Percentiles rank a stretch among this genome's conserved stretches.
These are phyloP conservation scores for Russula compacta DNA, from an alignment of 768 basidiomycete genomes.

Conservation along the genomic window DNA sequence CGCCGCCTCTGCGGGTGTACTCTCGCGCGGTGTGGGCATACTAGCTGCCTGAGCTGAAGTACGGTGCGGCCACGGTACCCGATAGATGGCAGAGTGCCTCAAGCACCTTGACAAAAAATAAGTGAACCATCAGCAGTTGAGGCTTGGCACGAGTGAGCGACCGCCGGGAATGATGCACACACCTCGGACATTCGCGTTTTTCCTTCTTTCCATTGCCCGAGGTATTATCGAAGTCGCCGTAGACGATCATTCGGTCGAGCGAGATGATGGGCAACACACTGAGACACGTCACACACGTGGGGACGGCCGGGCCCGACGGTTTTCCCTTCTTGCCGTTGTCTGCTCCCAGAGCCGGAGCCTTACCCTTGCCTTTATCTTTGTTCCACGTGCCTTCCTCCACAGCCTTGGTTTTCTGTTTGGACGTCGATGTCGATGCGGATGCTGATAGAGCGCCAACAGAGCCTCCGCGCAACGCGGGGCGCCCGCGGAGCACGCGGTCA, in stretches of 20 bases:
- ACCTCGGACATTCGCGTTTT: slow-evolving; percentile 68
- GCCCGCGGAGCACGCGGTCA: slow-evolving; percentile 19
- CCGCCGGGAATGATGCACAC: slow-evolving; percentile 23
- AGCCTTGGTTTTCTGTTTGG: slow-evolving; percentile 15
- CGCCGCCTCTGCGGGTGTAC: slow-evolving; percentile 25
- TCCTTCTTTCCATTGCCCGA: slow-evolving; percentile 35
- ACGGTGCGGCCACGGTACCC: slow-evolving; percentile 61
- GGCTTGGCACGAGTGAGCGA: background rate
- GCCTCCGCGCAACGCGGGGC: slow-evolving; percentile 9
- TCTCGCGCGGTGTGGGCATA: slow-evolving; percentile 39
- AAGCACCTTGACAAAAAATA: slow-evolving; percentile 46
- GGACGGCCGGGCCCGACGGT: slow-evolving; percentile 27
- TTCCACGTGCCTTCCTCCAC: slow-evolving; percentile 9
- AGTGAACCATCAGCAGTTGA: slow-evolving; percentile 7
- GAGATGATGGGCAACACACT: slow-evolving; percentile 69
- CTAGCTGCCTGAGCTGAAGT: slow-evolving; percentile 37
- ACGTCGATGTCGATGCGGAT: background rate
- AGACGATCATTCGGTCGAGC: slow-evolving; percentile 65
- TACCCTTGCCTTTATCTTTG: slow-evolving; percentile 21
- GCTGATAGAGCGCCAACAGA: slow-evolving; percentile 3
- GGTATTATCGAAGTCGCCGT: slow-evolving; percentile 50
- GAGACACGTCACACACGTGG: slow-evolving; percentile 61
- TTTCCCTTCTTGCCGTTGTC: slow-evolving; percentile 17
- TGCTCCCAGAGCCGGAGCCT: slow-evolving; percentile 11
- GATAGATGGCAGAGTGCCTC: slow-evolving; percentile 74